Evolutionary conservation across 768 basidiomycete species (phyloP), one percentile per base, ranked within the genome.

Genomic region (Chalciporus chontae): DNA sequence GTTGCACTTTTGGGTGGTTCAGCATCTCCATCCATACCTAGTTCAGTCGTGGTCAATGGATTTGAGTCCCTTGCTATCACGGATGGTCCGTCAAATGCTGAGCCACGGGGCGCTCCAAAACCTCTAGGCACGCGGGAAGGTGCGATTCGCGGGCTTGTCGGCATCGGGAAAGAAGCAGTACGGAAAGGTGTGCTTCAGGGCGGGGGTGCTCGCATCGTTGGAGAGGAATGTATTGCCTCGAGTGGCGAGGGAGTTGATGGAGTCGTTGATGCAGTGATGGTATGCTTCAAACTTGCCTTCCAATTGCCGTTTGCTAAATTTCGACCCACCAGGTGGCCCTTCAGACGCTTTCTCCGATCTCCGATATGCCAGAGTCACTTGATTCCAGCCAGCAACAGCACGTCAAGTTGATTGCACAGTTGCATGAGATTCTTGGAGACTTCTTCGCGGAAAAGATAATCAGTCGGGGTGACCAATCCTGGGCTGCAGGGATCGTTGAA

Each of bases 81-180:
- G 2, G 53, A 62, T 43, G 57, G 27, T 6, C 23, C 54, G 19
- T 54, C 60, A 0, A 80, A 78, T 3, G 71, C 80, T 8, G 83
- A 77, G 10, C 41, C 54, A 5, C 55, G 46, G 32, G 65, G 57
- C 4, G 49, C 55, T n/a, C 57, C 65, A n/a, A 88, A 88, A 65
- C 82, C 81, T 51, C 76, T 81, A 17, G 92, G 91, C 6, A 89
- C 90, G 7, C 77, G 93, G 47, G 90, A 94, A 68, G 93, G 95
- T 38, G 90, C 94, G 0, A 83, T 97, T 31, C 82, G 93, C 2
- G 92, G 92, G 15, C 75, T 96, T 26, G 77, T 89, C 19, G 87
- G 86, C 14, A 84, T 94, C 3, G 91, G 91, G 0, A 85, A 89
- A 58, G 89, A 91, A 54, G 90, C 90, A 9, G 81, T 92, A 8